Evolutionary conservation across 371 early-diverging fungal genomes (phyloP), one percentile per base, ranked within the genome.

Genomic region (Basidiobolus heterosporus): DNA sequence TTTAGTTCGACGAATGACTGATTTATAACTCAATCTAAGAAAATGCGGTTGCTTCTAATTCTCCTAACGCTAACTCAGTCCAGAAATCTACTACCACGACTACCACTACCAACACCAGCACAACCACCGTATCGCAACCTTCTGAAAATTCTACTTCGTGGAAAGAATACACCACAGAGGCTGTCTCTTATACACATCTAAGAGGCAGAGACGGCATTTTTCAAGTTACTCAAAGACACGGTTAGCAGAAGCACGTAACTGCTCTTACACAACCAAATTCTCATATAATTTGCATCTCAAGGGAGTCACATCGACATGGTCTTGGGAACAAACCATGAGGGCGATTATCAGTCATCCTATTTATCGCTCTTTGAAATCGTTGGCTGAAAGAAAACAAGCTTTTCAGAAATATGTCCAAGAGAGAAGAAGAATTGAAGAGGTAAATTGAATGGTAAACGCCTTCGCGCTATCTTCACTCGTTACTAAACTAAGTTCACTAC

Each of bases 311-410:
- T 58, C 81, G 13, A 69, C 75, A 30, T 91, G 88, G 88, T 79
- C 80, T 2, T 94, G 93, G 91, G 91, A 91, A 46, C 78, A 86
- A 49, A 80, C 90, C 5, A 82, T 91, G 78, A 76, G 87, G 7
- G 77, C 78, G 3, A 77, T 85, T 11, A 80, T 82, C 43, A 76
- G 73, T 40, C 75, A 89, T 46, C 86, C 90, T 0, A 61, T 80
- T 54, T 94, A 91, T 54, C 67, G 85, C n/a, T 76, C 86, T 1
- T 58, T 95, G 35, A 78, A 82, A 48, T 80, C 94, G 0, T 62
- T 77, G 14, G 56, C 69, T 0, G 88, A 91, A 48, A 72, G 89
- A 38, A 85, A 85, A 53, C 65, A 74, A 6, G 84, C 83, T 0
- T 94, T 91, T 53, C 69, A 81, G 39, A 57, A 65, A 9, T 89